Base-by-base conservation (phyloP, 768 basidiomycete genomes). In the Suillus occidentalis region DNA sequence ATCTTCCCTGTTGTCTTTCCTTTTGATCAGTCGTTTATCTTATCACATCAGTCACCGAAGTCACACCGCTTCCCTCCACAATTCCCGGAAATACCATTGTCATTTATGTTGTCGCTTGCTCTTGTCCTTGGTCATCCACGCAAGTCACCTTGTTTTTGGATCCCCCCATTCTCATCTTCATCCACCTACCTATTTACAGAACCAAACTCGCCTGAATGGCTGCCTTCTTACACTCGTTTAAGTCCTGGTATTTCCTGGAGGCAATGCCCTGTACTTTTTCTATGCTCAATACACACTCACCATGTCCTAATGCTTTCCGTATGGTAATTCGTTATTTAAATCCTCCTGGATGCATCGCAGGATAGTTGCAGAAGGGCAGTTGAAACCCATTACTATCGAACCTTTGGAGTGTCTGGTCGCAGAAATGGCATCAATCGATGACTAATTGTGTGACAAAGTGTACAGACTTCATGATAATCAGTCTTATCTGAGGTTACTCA, bases 221-320 rank as follows among this genome's bases (percentile, higher is more conserved):
- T 65, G 68, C 73, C 70, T 64, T 67, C 71, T 67, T 61, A 72
- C 75, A 63, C 70, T 76, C 75, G 53, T 76, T 76, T 72, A 52
- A 64, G 65, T 66, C 67, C 65, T 28, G 64, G 62, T 65, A 59
- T 67, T 69, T 73, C 68, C 66, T 67, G 71, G 71, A 71, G 65
- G 71, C 67, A 68, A 63, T 43, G 71, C 72, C 72, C 62, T 77
- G 76, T 75, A 75, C 69, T 74, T 71, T 76, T 61, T 63, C 66
- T 65, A 75, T 76, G 75, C 75, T 77, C 70, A 68, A 72, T 77
- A 76, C 70, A 71, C 70, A 69, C 68, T 68, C 70, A 61, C 76
- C 72, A 76, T 76, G 75, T 76, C 70, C 62, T 77, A 77, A 76
- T 76, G 69, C 68, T 70, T 76, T 75, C 31, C 71, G 61, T 77